Evolutionary conservation across 805 yeast genomes (phyloP).

Genomic region (Ogataea trehaloabstinens): DNA sequence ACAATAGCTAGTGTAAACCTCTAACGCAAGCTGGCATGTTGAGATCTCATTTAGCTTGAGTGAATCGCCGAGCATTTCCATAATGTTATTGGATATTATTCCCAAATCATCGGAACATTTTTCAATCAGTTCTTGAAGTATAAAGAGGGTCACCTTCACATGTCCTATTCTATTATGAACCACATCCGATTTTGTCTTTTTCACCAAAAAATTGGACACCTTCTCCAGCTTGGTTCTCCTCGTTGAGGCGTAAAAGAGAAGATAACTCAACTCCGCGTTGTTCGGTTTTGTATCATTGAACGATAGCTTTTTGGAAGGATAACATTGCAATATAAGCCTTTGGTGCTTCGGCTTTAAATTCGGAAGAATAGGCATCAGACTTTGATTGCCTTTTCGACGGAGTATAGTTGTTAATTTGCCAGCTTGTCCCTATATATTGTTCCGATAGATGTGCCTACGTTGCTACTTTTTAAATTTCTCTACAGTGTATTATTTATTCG

Average conservation of each 20-base stretch:
- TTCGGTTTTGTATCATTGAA: slow-evolving; percentile 82
- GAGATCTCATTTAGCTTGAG: slow-evolving; percentile 58
- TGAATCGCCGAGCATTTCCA: slow-evolving; percentile 54
- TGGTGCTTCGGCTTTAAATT: slow-evolving; percentile 71
- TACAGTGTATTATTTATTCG: too few species aligned
- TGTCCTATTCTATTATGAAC: slow-evolving; percentile 70
- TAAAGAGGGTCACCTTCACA: slow-evolving; percentile 74
- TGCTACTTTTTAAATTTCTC: too few species aligned
- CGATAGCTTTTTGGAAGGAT: slow-evolving; percentile 71
- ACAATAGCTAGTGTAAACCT: slow-evolving; percentile 34
- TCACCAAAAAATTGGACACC: slow-evolving; percentile 67
- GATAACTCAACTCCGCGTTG: slow-evolving; percentile 84
- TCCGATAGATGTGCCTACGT: too few species aligned
- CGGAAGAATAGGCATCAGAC: slow-evolving; percentile 19
- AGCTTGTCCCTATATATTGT: too few species aligned
- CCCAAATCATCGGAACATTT: slow-evolving; percentile 82
- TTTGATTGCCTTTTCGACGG: too few species aligned
- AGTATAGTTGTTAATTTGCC: too few species aligned
- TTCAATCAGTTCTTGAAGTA: slow-evolving; percentile 65
- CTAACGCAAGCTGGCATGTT: slow-evolving; percentile 45
- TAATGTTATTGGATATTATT: slow-evolving; percentile 70
- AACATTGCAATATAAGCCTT: slow-evolving; percentile 84
- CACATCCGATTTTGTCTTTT: slow-evolving; percentile 60
- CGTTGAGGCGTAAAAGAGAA: slow-evolving; percentile 86
- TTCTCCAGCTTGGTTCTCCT: slow-evolving; percentile 86